phyloP scores from a whole-genome alignment of 805 yeast species.

The Lipomyces sp. region DNA sequence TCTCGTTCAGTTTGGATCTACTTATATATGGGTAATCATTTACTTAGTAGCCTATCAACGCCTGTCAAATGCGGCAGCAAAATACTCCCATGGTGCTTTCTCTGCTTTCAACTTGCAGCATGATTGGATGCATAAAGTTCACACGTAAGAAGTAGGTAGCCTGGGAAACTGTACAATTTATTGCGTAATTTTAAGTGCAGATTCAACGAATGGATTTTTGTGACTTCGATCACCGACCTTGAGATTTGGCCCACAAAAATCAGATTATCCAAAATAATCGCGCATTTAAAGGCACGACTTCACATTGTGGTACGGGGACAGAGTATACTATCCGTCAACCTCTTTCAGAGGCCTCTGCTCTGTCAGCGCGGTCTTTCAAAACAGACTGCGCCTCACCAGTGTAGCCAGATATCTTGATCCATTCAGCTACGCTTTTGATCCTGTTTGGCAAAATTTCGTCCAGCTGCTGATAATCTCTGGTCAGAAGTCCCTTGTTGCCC shows the following conservation, averaged over 20 bases:
- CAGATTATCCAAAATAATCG: neutral
- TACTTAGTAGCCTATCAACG: too few species aligned
- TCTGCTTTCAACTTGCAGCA: neutral
- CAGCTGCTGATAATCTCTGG: neutral
- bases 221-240: neutral
- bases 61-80: too few species aligned
- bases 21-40: too few species aligned
- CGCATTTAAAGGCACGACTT: neutral
- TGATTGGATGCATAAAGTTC: neutral
- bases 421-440: conserved; percentile 3
- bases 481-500: conserved; percentile 1
- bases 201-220: conserved; percentile 3
- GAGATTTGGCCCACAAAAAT: neutral
- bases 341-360: neutral
- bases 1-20: too few species aligned
- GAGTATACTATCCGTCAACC: neutral
- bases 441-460: neutral
- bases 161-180: neutral
- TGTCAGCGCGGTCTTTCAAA: conserved; percentile 2
- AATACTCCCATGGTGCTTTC: too few species aligned
- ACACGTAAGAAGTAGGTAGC: neutral
- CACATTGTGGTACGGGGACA: neutral
- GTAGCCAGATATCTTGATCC: neutral
- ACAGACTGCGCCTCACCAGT: neutral
- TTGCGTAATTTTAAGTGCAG: neutral